Percentiles rank a stretch among this genome's conserved stretches.
Conservation (phyloP, 441 rosid genomes). For the Eugenia klotzschiana region DNA sequence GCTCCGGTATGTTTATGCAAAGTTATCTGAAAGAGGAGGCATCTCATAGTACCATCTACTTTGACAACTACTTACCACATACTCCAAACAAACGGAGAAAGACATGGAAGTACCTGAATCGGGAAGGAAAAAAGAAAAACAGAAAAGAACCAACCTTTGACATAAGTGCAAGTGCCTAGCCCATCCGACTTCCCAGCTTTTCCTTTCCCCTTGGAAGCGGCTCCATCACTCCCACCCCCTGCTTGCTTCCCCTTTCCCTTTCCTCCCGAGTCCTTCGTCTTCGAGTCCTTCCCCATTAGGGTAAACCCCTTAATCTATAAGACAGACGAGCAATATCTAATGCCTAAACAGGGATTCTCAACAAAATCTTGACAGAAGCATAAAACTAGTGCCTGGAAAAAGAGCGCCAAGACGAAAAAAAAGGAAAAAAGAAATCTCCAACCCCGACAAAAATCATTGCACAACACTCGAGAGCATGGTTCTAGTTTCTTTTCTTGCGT, state of each 20-base stretch:
- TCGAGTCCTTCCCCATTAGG: conserved; percentile 73
- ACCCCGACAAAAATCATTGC: neutral
- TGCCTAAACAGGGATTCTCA: neutral
- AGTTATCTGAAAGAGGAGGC: neutral
- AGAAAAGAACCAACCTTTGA: conserved; percentile 45
- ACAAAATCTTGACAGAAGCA: neutral
- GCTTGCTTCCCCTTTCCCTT: conserved; percentile 88
- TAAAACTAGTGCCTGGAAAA: neutral
- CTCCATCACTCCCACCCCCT: conserved; percentile 62
- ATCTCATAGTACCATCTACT: neutral
- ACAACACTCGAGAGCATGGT: neutral
- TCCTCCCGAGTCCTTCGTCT: conserved; percentile 44
- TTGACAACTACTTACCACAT: neutral
- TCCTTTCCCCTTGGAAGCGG: conserved; percentile 78
- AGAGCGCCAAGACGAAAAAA: neutral
- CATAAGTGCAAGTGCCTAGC: conserved; percentile 93
- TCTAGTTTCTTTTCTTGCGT: neutral
- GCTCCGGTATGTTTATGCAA: neutral
- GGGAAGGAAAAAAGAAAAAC: neutral
- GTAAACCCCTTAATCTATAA: neutral
- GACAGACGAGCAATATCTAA: neutral
- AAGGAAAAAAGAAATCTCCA: neutral
- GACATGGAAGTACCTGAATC: neutral
- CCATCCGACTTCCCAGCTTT: conserved; percentile 88
- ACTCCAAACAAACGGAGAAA: neutral